These are phyloP conservation scores for Borealophlyctis nickersoniae DNA, from an alignment of 192 early-diverging fungal genomes.

Conservation along the genomic window DNA sequence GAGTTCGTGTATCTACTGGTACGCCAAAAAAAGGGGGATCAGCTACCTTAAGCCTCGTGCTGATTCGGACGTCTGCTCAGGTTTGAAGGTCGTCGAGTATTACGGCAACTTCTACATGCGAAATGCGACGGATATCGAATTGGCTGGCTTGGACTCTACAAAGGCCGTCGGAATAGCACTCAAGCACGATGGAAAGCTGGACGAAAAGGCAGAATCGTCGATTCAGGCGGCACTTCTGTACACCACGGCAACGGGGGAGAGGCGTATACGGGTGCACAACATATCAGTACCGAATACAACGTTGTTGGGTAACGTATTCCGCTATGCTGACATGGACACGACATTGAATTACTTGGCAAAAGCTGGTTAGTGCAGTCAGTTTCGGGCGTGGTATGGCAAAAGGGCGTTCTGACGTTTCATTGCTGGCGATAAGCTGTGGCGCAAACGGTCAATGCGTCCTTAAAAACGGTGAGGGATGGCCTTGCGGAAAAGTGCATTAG, in stretches of 20 bases:
- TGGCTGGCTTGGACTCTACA: slow-evolving; percentile 83
- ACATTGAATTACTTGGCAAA: slow-evolving; percentile 84
- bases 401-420: not conserved
- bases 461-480: slow-evolving; percentile 74
- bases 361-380: slow-evolving; percentile 44
- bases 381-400: not conserved
- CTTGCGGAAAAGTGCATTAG: slow-evolving; percentile 85
- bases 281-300: slow-evolving; percentile 72
- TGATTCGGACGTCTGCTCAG: slow-evolving; percentile 20
- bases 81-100: slow-evolving; percentile 78
- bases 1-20: slow-evolving; percentile 89
- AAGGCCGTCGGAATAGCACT: slow-evolving; percentile 79
- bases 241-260: slow-evolving; percentile 82
- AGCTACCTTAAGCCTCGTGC: slow-evolving; percentile 2
- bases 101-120: slow-evolving; percentile 93
- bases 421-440: slow-evolving; percentile 73
- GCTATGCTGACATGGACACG: slow-evolving; percentile 87
- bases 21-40: not conserved
- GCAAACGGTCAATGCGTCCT: slow-evolving; percentile 64
- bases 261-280: slow-evolving; percentile 91
- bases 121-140: slow-evolving; percentile 87
- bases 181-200: slow-evolving; percentile 86
- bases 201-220: slow-evolving; percentile 69
- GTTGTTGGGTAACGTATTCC: slow-evolving; percentile 78
- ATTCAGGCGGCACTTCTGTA: slow-evolving; percentile 95